Base-by-base conservation (phyloP, 2,329 filamentous ascomycete species). In the Penicillium sp. region DNA sequence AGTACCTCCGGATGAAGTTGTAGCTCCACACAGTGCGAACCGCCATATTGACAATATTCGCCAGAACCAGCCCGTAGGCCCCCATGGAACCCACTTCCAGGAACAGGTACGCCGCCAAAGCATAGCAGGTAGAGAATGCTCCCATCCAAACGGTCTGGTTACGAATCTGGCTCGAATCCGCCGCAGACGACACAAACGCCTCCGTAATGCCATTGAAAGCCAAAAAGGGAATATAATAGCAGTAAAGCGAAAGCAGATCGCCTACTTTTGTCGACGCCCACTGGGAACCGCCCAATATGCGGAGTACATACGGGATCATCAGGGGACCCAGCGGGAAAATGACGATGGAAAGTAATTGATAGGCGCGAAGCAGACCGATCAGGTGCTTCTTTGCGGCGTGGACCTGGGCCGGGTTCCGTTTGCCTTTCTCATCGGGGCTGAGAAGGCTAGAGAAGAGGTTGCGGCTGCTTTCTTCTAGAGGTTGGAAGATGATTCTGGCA, bases 131-230 rank as follows among this genome's bases (percentile, higher is more conserved):
- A 3, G 89, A 95, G 65, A 95, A 96, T 2, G 72, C 76, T 4
- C 80, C 79, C 91, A 98, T 97, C 83, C 84, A 93, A 4, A 82
- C 66, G 0, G 86, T 88, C 66, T 98, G 93, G 4, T 66, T 69
- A 53, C 88, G 82, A 3, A 98, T 80, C 56, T 97, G 79, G 4
- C 76, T 69, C 53, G 88, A 79, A 0, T 80, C 84, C 0, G 91
- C 90, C 1, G 94, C 88, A 2, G 88, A 89, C 1, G 90, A 85
- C 12, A 97, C 90, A 60, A 98, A 97, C 0, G 90, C 88, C 70
- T 98, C 93, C 1, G 86, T 82, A 24, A 97, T 81, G 44, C 93
- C 93, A 63, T 98, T 98, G 59, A 95, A 73, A 3, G 91, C 93
- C 4, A 97, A 78, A 26, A 97, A 82, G 0, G 93, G 93, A 50